A percentile compares a stretch with the other conserved stretches of the same genome.
phyloP scores from a whole-genome alignment of 768 basidiomycete species.

The Tephrocybe rancida region DNA sequence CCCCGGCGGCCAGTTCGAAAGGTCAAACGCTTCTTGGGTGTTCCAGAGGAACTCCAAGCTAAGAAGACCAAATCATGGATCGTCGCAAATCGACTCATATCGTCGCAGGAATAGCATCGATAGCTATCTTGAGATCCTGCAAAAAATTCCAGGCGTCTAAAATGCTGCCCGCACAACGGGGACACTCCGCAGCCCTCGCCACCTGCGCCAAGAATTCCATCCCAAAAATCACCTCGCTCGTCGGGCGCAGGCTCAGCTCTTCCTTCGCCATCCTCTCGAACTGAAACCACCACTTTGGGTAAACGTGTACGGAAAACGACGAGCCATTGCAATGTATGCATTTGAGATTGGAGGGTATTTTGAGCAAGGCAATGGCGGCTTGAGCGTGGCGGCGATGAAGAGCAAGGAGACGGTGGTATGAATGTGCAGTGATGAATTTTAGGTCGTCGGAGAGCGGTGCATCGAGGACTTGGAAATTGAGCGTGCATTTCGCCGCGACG shows the following conservation, averaged over 20 bases:
- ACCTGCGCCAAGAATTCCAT: constrained; percentile 59
- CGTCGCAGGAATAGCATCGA: constrained; percentile 49
- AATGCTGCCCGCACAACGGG: constrained; percentile 68
- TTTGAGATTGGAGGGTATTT: constrained; percentile 49
- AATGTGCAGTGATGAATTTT: constrained; percentile 66
- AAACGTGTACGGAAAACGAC: constrained; percentile 40
- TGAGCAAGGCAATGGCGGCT: constrained; percentile 50
- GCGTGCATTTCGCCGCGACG: constrained; percentile 62
- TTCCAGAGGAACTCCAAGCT: too few relatives aligned
- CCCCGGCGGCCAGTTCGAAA: too few relatives aligned
- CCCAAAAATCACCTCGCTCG: constrained; percentile 61
- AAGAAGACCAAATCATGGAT: too few relatives aligned
- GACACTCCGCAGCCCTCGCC: constrained; percentile 53
- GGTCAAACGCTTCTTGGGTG: too few relatives aligned
- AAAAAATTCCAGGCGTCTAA: constrained; percentile 63
- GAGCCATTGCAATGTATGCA: constrained; percentile 72
- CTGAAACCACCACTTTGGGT: constrained; percentile 72
- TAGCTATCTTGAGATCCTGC: constrained; percentile 51
- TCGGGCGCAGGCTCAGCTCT: constrained; percentile 59
- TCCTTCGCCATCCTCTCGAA: constrained; percentile 58
- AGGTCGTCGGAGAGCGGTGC: constrained; percentile 64
- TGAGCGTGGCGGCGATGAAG: constrained; percentile 57
- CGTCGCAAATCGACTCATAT: too few relatives aligned
- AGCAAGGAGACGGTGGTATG: constrained; percentile 65
- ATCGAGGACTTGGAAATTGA: constrained; percentile 53